Base-by-base conservation (phyloP, 805 yeast species). In the Komagataella pseudopastoris region DNA sequence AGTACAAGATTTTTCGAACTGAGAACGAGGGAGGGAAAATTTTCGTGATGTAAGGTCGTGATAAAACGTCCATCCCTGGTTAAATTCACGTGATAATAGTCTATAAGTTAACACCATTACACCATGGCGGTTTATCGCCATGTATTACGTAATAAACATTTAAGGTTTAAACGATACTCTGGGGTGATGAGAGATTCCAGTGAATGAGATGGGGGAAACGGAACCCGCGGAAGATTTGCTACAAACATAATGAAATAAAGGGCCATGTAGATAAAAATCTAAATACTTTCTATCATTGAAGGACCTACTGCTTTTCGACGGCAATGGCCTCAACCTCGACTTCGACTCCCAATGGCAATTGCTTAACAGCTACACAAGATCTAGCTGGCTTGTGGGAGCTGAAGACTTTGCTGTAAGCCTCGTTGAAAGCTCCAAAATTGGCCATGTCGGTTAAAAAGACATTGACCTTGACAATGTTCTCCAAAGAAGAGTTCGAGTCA, bases 271-370 rank as follows among this genome's bases (percentile, higher is more conserved):
- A 30, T 30, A 8, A 6, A 10, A 4, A 10, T 30, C 39, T 30
- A 30, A 14, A 10, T 30, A 10, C 39, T 30, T 30, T 30, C 39
- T 12, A 10, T 14, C 46, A 45, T 24, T 17, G 23, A 23, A 12
- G 22, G 23, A 48, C 6, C 18, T 17, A 30, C 45, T 55, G 55
- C 54, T 74, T 73, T 69, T 84, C 96, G 53, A 85, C 72, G 54
- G 98, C 99, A 70, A 93, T 73, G 56, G 85, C 90, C 74, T 91
- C 99, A 71, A 93, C 78, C 74, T 93, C 99, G 60, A 88, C 75
- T 55, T 80, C 86, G 55, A 81, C 88, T 55, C 88, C 88, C 67
- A 93, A 78, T 55, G 99, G 99, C 60, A 93, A 81, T 56, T 80
- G 81, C 69, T 82, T 83, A 56, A 90, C 98, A 47, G 97, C 97